A percentile compares a stretch with the other conserved stretches of the same genome.
These are phyloP conservation scores for Colletotrichum agaves DNA, from an alignment of 2,329 filamentous ascomycete genomes.

Conservation along the genomic window DNA sequence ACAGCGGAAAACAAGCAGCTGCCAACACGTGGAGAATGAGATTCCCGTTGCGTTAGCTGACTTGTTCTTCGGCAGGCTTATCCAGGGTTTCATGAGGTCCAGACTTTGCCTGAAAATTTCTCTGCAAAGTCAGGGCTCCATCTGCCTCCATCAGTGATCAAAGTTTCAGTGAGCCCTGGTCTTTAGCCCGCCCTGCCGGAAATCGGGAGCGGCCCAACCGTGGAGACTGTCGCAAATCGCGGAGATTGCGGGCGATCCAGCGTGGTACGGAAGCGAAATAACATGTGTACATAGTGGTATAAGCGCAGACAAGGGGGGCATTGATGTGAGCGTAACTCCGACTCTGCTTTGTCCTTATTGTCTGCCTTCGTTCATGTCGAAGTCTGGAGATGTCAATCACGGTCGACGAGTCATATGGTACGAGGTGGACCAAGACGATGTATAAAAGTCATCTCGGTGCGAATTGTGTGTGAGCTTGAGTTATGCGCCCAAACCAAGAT, in stretches of 20 bases:
- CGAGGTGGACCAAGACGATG: background rate
- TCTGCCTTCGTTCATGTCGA: constrained; percentile 4
- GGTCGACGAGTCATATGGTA: background rate
- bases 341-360: constrained; percentile 17
- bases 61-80: background rate
- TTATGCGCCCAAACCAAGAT: too few relatives aligned
- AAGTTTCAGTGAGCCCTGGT: background rate
- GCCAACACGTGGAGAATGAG: constrained; percentile 22
- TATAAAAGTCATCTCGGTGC: too few relatives aligned
- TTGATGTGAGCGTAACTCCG: background rate
- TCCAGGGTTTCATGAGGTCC: constrained; percentile 18
- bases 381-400: background rate
- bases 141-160: constrained; percentile 3
- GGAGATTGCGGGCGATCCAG: constrained; percentile 33
- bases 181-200: constrained; percentile 16
- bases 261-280: constrained; percentile 33
- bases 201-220: constrained; percentile 16
- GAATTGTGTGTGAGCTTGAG: too few relatives aligned
- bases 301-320: constrained; percentile 22
- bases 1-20: constrained; percentile 21
- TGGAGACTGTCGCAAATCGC: constrained; percentile 13
- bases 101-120: constrained; percentile 1
- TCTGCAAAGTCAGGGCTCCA: constrained; percentile 18
- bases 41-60: constrained; percentile 2
- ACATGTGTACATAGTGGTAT: constrained; percentile 7